A percentile compares a stretch with the other conserved stretches of the same genome.
Evolutionary conservation across 306 rosid species (phyloP).

Genomic region (Casuarina equisetifolia): DNA sequence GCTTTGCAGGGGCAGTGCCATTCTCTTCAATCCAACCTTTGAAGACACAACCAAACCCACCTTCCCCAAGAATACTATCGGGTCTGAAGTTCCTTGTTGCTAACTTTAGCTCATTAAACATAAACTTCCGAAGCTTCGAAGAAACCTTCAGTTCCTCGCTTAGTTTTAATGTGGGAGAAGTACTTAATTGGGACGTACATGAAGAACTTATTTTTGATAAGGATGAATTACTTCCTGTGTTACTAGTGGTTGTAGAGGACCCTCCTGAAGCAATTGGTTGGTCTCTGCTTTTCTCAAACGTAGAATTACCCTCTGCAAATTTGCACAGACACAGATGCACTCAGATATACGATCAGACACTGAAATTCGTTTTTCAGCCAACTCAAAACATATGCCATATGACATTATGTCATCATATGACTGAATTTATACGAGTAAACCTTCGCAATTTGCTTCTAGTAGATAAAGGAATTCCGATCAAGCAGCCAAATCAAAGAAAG

Average conservation of each 20-base stretch:
- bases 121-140: conserved; percentile 86
- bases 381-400: conserved; percentile 19
- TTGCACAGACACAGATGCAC: conserved; percentile 25
- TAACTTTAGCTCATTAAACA: conserved; percentile 82
- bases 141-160: conserved; percentile 95
- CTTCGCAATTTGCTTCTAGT: conserved; percentile 11
- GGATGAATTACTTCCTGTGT: conserved; percentile 66
- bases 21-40: conserved; percentile 99
- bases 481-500: conserved; percentile 8
- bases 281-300: conserved; percentile 54
- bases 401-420: conserved; percentile 7
- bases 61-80: conserved; percentile 97
- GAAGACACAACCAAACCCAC: conserved; percentile 98
- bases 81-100: conserved; percentile 98
- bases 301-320: conserved; percentile 55
- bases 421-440: conserved; percentile 15
- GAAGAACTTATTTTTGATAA: conserved; percentile 62
- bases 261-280: conserved; percentile 44
- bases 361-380: conserved; percentile 18
- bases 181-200: conserved; percentile 14
- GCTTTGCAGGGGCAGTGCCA: conserved; percentile 94
- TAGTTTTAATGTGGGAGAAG: conserved; percentile 63
- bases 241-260: conserved; percentile 66
- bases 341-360: conserved; percentile 11
- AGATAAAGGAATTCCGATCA: conserved; percentile 12